A percentile compares a stretch with the other conserved stretches of the same genome.
These are phyloP conservation scores for Microbotryum scabiosae DNA, from an alignment of 1,284 basidiomycete species.

Conservation along the genomic window DNA sequence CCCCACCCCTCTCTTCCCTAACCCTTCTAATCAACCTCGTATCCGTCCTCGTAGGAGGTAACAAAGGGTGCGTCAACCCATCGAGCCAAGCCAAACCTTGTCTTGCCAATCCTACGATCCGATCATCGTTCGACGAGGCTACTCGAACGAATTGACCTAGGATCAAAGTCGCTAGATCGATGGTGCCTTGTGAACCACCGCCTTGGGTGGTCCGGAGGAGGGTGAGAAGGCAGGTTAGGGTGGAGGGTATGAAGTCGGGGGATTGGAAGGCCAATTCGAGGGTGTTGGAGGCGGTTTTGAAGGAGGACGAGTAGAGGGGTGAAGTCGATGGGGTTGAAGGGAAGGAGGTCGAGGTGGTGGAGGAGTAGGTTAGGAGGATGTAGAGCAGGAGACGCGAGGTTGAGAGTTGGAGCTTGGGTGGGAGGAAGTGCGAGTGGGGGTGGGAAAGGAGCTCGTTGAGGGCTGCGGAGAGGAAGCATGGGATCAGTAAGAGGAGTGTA, in stretches of 20 bases:
- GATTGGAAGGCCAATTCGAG: too few relatives aligned
- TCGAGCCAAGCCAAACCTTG: constrained; percentile 7
- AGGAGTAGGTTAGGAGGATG: constrained; percentile 21
- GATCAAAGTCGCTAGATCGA: too few relatives aligned
- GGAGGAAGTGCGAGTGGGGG: constrained; percentile 20
- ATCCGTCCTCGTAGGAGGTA: not conserved
- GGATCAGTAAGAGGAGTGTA: not conserved
- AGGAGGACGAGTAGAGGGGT: constrained; percentile 20
- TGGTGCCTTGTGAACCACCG: too few relatives aligned
- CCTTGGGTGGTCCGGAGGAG: too few relatives aligned
- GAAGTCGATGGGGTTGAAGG: constrained; percentile 5
- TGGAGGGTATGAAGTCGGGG: too few relatives aligned
- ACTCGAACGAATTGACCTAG: not conserved
- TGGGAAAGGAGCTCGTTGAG: constrained; percentile 20
- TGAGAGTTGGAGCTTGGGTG: constrained; percentile 20
- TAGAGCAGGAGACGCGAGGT: constrained; percentile 28
- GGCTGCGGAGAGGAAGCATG: not conserved
- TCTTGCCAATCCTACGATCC: constrained; percentile 3
- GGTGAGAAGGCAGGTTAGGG: too few relatives aligned
- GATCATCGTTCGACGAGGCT: constrained; percentile 6
- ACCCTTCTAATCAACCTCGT: constrained; percentile 5
- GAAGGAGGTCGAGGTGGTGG: constrained; percentile 4
- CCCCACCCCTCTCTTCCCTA: constrained; percentile 7
- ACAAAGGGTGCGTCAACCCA: constrained; percentile 6
- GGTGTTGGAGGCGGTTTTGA: not conserved